Evolutionary conservation across 2,329 filamentous ascomycete genomes (phyloP), one percentile per base, ranked within the genome.

Genomic region (Hypoxylon sp.): DNA sequence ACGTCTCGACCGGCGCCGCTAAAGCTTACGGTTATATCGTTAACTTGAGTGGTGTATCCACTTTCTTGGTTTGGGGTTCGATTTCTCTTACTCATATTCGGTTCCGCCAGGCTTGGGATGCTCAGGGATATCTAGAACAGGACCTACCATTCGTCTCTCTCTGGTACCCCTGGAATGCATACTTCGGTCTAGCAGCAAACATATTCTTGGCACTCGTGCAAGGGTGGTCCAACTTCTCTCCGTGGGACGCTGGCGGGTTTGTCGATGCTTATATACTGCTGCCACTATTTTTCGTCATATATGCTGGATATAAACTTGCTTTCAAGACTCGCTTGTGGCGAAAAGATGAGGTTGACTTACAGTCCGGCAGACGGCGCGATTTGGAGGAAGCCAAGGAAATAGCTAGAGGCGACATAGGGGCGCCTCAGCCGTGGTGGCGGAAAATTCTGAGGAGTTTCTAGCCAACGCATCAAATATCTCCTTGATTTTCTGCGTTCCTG

Each of bases 51-150:
- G 91, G 91, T 3, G 89, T 92, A 1, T 89, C 89, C 39, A 92
- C 90, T 0, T 93, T 93, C 75, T 77, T 93, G 1, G 91, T 92
- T 46, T 93, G 91, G 91, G 91, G 84, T 1, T 85, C 85, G 39
- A 93, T 93, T 73, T 89, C 86, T 27, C 87, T 92, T 73, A 91
- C 88, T 2, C 91, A 93, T 74, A 89, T 93, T 67, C 89, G 90
- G 24, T 93, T 93, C 78, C 89, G 91, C 35, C 78, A 83, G 8
- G 91, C 89, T 0, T 91, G 89, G 89, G 75, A 78, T 8, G 79
- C 78, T 0, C 89, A 92, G 75, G 88, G 88, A 0, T 83, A 89
- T 62, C 80, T 78, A 31, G 77, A 85, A 24, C 80, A 82, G 15
- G 84, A 86, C 53, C 79, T 91, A 10, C 88, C 88, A 0, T 91